Evolutionary conservation across 768 basidiomycete genomes (phyloP).

Genomic region (Mrakia gelida): DNA sequence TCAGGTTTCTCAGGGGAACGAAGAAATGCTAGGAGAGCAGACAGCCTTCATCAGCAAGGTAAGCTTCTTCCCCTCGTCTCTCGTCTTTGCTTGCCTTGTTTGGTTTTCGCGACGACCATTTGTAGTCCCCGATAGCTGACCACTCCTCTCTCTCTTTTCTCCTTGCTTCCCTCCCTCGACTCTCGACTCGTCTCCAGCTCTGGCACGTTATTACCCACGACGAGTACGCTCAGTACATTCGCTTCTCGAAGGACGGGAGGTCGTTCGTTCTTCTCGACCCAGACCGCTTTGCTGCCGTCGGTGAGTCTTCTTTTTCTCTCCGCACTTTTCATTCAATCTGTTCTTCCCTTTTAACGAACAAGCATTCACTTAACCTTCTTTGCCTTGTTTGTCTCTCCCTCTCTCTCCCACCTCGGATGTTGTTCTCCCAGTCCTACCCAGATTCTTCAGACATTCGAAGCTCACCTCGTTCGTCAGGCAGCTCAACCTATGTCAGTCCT

Average conservation of each 20-base stretch:
- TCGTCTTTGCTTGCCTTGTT: not conserved
- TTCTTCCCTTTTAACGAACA: not conserved
- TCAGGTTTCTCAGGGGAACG: not conserved
- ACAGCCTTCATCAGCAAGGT: not conserved
- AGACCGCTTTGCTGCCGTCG: not conserved
- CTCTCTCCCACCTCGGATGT: not conserved
- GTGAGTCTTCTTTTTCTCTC: not conserved
- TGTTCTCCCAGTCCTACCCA: not conserved
- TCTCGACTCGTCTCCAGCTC: not conserved
- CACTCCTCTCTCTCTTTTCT: not conserved
- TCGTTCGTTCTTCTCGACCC: not conserved
- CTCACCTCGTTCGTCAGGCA: not conserved
- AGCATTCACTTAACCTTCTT: not conserved
- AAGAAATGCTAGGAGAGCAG: not conserved
- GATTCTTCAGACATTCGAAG: not conserved
- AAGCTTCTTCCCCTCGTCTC: not conserved
- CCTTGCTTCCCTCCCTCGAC: not conserved
- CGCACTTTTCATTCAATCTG: not conserved
- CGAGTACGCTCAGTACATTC: not conserved
- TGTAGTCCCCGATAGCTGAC: too few relatives aligned
- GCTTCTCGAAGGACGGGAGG: not conserved
- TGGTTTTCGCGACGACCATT: not conserved
- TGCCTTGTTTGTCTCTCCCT: not conserved
- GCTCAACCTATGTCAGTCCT: not conserved
- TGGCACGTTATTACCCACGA: not conserved